Conservation (phyloP, 2,329 filamentous ascomycete species). For the Neopestalotiopsis rosae region DNA sequence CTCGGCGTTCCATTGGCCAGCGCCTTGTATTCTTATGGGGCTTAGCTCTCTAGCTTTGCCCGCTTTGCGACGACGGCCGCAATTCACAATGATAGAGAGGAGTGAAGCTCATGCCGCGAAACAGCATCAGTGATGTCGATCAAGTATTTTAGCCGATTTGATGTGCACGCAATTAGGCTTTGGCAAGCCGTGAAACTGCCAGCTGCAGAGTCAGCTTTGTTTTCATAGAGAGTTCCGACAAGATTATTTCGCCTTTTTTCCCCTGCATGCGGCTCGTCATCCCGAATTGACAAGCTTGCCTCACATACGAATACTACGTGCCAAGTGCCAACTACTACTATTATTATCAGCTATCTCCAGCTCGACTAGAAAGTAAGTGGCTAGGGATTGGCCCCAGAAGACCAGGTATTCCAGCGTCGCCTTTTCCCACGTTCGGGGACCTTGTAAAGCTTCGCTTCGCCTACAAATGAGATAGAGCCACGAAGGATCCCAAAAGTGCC, state of each 20-base stretch:
- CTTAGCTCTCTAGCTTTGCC: not conserved
- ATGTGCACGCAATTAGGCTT: not conserved
- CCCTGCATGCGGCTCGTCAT: not conserved
- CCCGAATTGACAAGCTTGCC: not conserved
- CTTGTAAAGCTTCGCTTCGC: not conserved
- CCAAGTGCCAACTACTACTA: not conserved
- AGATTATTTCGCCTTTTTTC: not conserved
- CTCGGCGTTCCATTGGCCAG: not conserved
- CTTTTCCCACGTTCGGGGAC: not conserved
- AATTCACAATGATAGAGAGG: not conserved
- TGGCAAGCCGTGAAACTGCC: not conserved
- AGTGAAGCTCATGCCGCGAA: constrained; percentile 1
- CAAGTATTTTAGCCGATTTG: not conserved
- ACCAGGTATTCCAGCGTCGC: not conserved
- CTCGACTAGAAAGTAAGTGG: not conserved
- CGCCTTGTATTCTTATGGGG: constrained; percentile 7
- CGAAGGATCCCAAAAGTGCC: not conserved
- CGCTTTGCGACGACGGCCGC: not conserved
- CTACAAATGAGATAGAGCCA: constrained; percentile 14
- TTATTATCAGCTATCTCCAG: not conserved
- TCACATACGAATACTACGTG: not conserved
- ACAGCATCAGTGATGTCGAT: constrained; percentile 10
- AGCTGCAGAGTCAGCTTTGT: not conserved
- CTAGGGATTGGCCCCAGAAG: not conserved
- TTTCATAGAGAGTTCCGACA: not conserved